Percentiles rank a stretch among this genome's conserved stretches.
Conservation (phyloP, 1,284 basidiomycete genomes). For the Schizophyllum commune region DNA sequence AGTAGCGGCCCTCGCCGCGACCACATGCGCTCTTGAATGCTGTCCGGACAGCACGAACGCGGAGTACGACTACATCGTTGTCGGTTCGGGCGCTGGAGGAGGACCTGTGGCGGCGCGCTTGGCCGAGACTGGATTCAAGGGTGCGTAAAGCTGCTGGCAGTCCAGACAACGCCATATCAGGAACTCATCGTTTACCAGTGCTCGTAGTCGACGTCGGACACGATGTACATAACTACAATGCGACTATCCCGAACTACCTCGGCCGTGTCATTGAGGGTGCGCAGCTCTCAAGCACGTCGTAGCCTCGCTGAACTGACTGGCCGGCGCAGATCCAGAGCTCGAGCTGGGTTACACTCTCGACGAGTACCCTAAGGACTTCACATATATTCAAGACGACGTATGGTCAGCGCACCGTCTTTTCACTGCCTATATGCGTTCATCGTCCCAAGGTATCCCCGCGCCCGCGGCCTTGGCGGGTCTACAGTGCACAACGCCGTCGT, state of each 20-base stretch:
- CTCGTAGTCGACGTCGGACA: slow-evolving; percentile 17
- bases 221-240: slow-evolving; percentile 15
- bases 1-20: not conserved
- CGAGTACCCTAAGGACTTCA: slow-evolving; percentile 15
- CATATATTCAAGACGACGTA: slow-evolving; percentile 13
- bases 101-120: slow-evolving; percentile 19
- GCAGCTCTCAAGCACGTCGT: not conserved
- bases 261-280: slow-evolving; percentile 13
- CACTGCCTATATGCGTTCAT: not conserved
- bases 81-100: slow-evolving; percentile 19
- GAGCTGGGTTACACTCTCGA: slow-evolving; percentile 15
- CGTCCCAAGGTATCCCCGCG: slow-evolving; percentile 16
- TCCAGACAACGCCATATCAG: too few species aligned
- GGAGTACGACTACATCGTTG: slow-evolving; percentile 19
- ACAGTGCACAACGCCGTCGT: slow-evolving; percentile 18
- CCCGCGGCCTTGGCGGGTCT: slow-evolving; percentile 16
- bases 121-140: slow-evolving; percentile 17
- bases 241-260: slow-evolving; percentile 17
- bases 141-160: slow-evolving; percentile 4
- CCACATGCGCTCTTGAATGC: not conserved
- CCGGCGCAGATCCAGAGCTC: slow-evolving; percentile 11
- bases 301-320: not conserved
- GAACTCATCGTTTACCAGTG: slow-evolving; percentile 10
- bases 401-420: slow-evolving; percentile 6
- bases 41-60: slow-evolving; percentile 9